phyloP scores from a whole-genome alignment of 805 yeast genomes.

The Ogataea saltuana region DNA sequence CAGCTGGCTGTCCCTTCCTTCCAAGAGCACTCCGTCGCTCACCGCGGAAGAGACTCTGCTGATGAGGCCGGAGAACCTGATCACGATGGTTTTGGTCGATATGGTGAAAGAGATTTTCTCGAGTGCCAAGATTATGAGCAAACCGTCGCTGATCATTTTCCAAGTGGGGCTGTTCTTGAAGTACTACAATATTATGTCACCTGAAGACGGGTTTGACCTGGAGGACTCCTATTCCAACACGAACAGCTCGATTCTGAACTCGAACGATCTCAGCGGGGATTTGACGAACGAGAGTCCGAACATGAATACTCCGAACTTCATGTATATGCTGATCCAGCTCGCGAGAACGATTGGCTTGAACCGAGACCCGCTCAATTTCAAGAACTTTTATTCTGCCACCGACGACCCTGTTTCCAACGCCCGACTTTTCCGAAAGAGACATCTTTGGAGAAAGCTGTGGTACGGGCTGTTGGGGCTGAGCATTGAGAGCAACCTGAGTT shows the following conservation, averaged over 20 bases:
- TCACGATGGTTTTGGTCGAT: conserved; percentile 43
- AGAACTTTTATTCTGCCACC: conserved; percentile 33
- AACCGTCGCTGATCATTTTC: conserved; percentile 49
- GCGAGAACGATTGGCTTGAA: conserved; percentile 50
- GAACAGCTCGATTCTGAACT: conserved; percentile 23
- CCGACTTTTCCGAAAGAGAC: conserved; percentile 36
- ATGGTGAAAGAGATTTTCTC: conserved; percentile 48
- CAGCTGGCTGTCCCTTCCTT: conserved; percentile 57
- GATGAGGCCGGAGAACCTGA: conserved; percentile 42
- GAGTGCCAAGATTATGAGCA: conserved; percentile 43
- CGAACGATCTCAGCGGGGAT: conserved; percentile 40
- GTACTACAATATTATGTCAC: conserved; percentile 54
- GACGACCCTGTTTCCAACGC: conserved; percentile 34
- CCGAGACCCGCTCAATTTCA: conserved; percentile 48
- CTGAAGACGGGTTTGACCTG: conserved; percentile 52
- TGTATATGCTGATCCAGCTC: conserved; percentile 41
- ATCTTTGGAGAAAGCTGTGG: conserved; percentile 44
- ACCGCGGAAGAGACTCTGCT: conserved; percentile 34
- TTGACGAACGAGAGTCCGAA: conserved; percentile 37
- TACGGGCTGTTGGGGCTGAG: conserved; percentile 36
- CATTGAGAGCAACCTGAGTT: conserved; percentile 36
- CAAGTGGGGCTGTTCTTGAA: conserved; percentile 63
- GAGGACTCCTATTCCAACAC: conserved; percentile 42
- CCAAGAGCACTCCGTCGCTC: conserved; percentile 34
- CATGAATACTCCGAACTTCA: conserved; percentile 38